Conservation (phyloP, 164 flowering plant genomes). For the Piper betle region DNA sequence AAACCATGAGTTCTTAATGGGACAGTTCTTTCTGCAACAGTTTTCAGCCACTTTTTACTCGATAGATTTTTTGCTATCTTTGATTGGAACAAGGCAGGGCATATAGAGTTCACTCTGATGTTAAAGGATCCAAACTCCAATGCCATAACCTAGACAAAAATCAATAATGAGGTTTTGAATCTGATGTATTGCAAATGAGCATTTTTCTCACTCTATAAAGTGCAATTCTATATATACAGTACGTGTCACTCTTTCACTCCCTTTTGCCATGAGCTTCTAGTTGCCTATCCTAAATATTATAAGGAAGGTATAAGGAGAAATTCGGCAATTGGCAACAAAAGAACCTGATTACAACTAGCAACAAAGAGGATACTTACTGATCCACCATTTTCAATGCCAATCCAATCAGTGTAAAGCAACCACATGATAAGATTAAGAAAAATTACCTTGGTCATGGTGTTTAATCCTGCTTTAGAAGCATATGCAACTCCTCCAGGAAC, state of each 20-base stretch:
- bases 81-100: constrained; percentile 31
- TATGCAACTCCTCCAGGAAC: constrained; percentile 54
- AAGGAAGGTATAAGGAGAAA: too few species aligned
- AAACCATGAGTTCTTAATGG: constrained; percentile 26
- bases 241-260: not conserved
- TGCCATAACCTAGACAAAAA: constrained; percentile 22
- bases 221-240: too few species aligned
- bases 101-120: constrained; percentile 28
- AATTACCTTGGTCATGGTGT: constrained; percentile 52
- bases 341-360: too few species aligned
- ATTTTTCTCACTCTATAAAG: too few species aligned
- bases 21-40: constrained; percentile 17
- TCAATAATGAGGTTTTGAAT: too few species aligned
- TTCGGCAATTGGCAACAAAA: too few species aligned
- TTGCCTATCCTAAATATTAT: not conserved
- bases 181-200: too few species aligned
- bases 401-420: too few species aligned
- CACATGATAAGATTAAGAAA: too few species aligned
- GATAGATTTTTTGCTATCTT: constrained; percentile 25
- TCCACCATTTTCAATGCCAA: too few species aligned
- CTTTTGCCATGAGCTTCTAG: not conserved
- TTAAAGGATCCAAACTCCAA: constrained; percentile 27
- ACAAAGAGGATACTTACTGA: too few species aligned
- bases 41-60: constrained; percentile 30
- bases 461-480: constrained; percentile 40